Conservation (phyloP, 805 yeast species). For the Teunomyces kruisii region DNA sequence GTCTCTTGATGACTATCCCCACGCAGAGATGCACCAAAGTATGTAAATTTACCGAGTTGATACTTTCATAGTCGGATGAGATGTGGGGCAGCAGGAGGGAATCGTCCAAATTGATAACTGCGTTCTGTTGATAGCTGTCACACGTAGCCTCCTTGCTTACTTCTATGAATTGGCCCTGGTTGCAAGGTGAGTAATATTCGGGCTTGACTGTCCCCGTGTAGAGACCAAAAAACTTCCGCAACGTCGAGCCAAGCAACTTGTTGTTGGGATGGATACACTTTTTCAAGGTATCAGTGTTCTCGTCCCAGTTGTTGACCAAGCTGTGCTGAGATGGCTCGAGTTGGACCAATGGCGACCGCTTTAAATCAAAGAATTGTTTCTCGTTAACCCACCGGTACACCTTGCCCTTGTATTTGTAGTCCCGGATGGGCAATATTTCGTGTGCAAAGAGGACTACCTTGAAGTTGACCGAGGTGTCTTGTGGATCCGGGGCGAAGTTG, state of each 20-base stretch:
- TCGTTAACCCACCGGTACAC: conserved; percentile 8
- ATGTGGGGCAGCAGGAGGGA: not conserved
- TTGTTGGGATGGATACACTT: not conserved
- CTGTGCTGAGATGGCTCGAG: not conserved
- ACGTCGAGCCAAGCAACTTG: not conserved
- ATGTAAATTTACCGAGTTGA: not conserved
- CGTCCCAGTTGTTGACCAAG: conserved; percentile 7
- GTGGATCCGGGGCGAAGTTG: not conserved
- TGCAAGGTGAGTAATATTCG: not conserved
- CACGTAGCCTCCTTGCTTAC: not conserved
- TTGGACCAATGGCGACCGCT: not conserved
- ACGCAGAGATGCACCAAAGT: conserved; percentile 7
- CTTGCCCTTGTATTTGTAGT: conserved; percentile 6
- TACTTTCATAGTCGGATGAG: not conserved
- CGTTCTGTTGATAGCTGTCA: not conserved
- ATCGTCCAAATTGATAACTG: not conserved
- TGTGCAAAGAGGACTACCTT: conserved; percentile 3
- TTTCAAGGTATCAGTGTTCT: not conserved
- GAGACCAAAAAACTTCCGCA: not conserved
- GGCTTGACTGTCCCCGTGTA: not conserved
- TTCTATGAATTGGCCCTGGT: not conserved
- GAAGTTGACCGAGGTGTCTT: not conserved
- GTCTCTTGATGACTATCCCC: conserved; percentile 6
- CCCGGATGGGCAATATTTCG: conserved; percentile 6
- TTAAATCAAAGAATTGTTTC: not conserved